A percentile compares a stretch with the other conserved stretches of the same genome.
These are phyloP conservation scores for Saxophila tyrrhenica DNA, from an alignment of 495 filamentous ascomycete species.

Conservation along the genomic window DNA sequence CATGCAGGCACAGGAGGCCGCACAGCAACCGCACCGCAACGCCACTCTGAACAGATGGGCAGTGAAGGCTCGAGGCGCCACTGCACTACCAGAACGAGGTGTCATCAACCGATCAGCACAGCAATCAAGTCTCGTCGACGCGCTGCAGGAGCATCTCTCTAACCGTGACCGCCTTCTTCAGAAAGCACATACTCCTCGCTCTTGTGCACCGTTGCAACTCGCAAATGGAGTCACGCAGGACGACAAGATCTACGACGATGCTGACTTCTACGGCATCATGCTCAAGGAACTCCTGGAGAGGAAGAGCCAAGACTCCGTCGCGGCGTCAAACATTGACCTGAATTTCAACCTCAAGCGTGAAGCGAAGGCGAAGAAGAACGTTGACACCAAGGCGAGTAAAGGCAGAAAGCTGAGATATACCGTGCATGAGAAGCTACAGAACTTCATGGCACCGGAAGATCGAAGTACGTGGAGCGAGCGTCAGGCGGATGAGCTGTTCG, in stretches of 20 bases:
- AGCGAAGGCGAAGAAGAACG: slow-evolving; percentile 65
- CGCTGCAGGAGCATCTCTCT: slow-evolving; percentile 63
- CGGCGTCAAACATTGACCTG: slow-evolving; percentile 34
- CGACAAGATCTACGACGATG: slow-evolving; percentile 74
- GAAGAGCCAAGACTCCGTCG: slow-evolving; percentile 50
- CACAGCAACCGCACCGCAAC: slow-evolving; percentile 39
- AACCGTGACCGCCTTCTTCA: slow-evolving; percentile 55
- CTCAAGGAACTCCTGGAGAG: slow-evolving; percentile 87
- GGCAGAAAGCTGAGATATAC: slow-evolving; percentile 85
- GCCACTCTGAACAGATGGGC: slow-evolving; percentile 60
- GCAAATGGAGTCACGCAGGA: slow-evolving; percentile 65
- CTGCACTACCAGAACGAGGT: slow-evolving; percentile 32
- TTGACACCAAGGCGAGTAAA: slow-evolving; percentile 92
- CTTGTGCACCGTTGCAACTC: slow-evolving; percentile 59
- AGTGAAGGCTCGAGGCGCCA: slow-evolving; percentile 37
- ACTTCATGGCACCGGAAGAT: slow-evolving; percentile 94
- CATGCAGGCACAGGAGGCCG: slow-evolving; percentile 55
- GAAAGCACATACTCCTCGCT: slow-evolving; percentile 54
- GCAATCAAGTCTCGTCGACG: slow-evolving; percentile 54
- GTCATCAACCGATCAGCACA: slow-evolving; percentile 27
- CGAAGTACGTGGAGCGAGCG: slow-evolving; percentile 61
- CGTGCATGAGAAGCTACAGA: slow-evolving; percentile 92
- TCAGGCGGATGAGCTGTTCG: slow-evolving; percentile 79
- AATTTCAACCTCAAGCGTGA: slow-evolving; percentile 53
- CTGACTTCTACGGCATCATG: slow-evolving; percentile 82